phyloP scores from a whole-genome alignment of 495 filamentous ascomycete genomes.

The Thozetella sp. region DNA sequence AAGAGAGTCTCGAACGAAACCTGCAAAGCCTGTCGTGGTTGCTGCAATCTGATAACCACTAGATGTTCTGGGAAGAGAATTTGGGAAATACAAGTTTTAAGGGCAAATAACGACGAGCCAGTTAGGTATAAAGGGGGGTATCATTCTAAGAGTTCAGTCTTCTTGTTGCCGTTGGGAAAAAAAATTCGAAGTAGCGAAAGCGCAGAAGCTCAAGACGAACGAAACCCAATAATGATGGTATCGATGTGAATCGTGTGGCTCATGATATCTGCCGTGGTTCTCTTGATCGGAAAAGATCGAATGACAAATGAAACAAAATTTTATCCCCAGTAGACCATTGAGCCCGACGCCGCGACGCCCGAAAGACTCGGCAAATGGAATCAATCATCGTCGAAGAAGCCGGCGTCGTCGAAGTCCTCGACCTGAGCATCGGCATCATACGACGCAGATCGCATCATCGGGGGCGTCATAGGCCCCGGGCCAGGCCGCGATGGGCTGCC shows the following conservation, averaged over 20 bases:
- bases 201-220: constrained; percentile 1
- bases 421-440: constrained; percentile 74
- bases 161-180: constrained; percentile 4
- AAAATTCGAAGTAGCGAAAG: neutral
- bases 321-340: no score
- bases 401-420: constrained; percentile 55
- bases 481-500: constrained; percentile 28
- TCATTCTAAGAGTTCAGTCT: constrained; percentile 22
- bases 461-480: constrained; percentile 63
- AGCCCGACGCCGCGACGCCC: no score
- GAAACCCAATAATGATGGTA: neutral
- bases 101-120: constrained; percentile 7
- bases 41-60: neutral
- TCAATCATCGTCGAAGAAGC: constrained; percentile 56
- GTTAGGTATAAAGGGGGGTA: constrained; percentile 17
- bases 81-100: constrained; percentile 4
- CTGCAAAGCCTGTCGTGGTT: constrained; percentile 1
- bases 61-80: constrained; percentile 4
- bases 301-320: constrained; percentile 23
- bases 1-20: neutral
- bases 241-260: constrained; percentile 3
- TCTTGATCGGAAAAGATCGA: constrained; percentile 12
- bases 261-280: constrained; percentile 14
- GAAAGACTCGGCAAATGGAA: neutral
- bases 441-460: constrained; percentile 65